Base-by-base conservation (phyloP, 1,284 basidiomycete species). In the Erythrobasidium hasegawianum region DNA sequence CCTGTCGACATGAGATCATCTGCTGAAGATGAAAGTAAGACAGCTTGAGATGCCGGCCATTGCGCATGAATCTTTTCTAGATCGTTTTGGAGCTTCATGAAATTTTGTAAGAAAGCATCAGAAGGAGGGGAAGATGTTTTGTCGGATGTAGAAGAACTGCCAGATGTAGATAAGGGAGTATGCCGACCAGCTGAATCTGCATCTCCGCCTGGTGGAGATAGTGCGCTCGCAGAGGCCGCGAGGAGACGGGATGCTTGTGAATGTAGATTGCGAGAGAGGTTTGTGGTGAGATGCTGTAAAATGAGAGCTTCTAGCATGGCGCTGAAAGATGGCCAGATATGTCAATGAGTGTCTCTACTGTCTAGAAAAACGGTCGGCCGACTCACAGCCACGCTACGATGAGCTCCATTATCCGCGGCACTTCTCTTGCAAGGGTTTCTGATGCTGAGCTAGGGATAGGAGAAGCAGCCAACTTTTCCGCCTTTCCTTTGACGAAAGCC, bases 401-500 rank as follows among this genome's bases (percentile, higher is more conserved):
- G 47, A 65, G 33, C 16, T 65, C 62, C 62, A 65, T 57, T 22
- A 47, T 55, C 40, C 62, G 47, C 43, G 56, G 55, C 47, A 57
- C 11, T 41, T 55, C 62, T 22, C 47, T 54, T 27, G 52, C 54
- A 1, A 43, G 11, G 24, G 38, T 18, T 14, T 5, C 22, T n/a
- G 43, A 24, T 8, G 43, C 43, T 18, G 54, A 7, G 38, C 26
- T 29, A 10, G 55, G 38, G 5, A 47, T 47, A 58, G 54, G 43
- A 1, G 40, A 20, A n/a, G 9, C 16, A 24, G 26, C 33, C 43
- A 65, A 14, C 52, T 70, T 68, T 53, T 72, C 69, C 1, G 71
- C 70, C 56, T 59, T 47, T 43, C 64, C 64, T 56, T 67, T 70
- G 16, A 73, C 72, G 41, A 73, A 73, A 49, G 52, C 60, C 20